A percentile compares a stretch with the other conserved stretches of the same genome.
Evolutionary conservation across 495 filamentous ascomycete genomes (phyloP).

Genomic region (Sphaerosporella brunnea): DNA sequence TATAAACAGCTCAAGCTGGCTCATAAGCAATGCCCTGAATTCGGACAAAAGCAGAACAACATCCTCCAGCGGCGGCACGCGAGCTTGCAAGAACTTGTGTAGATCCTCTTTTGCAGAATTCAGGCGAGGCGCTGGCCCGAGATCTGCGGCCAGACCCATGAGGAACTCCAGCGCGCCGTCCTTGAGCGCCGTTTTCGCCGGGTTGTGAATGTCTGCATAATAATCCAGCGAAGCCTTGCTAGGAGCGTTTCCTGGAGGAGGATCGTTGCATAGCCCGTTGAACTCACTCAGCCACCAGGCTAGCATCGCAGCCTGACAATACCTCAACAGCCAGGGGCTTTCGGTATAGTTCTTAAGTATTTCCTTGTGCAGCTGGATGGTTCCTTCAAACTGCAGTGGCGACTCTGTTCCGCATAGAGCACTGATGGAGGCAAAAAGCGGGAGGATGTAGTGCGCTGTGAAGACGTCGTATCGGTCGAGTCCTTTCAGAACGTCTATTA

Average conservation of each 20-base stretch:
- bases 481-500: slow-evolving; percentile 46
- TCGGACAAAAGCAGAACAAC: slow-evolving; percentile 40
- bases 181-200: slow-evolving; percentile 43
- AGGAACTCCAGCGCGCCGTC: slow-evolving; percentile 88
- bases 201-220: slow-evolving; percentile 28
- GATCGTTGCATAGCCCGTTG: slow-evolving; percentile 70
- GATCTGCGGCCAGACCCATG: slow-evolving; percentile 61
- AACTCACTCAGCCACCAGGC: slow-evolving; percentile 84
- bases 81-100: slow-evolving; percentile 57
- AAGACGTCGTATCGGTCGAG: slow-evolving; percentile 55
- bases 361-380: slow-evolving; percentile 47
- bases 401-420: slow-evolving; percentile 59
- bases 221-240: slow-evolving; percentile 39
- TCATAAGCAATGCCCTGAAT: slow-evolving; percentile 53
- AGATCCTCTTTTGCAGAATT: slow-evolving; percentile 38
- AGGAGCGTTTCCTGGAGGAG: slow-evolving; percentile 37
- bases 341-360: slow-evolving; percentile 46
- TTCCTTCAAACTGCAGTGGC: slow-evolving; percentile 39
- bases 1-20: slow-evolving; percentile 66
- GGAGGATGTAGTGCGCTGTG: slow-evolving; percentile 62
- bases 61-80: slow-evolving; percentile 50
- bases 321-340: slow-evolving; percentile 47
- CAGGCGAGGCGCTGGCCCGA: slow-evolving; percentile 35
- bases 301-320: slow-evolving; percentile 55
- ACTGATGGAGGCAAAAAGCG: slow-evolving; percentile 51